phyloP scores from a whole-genome alignment of 129 eudicot genomes.

The Solidago caesia region DNA sequence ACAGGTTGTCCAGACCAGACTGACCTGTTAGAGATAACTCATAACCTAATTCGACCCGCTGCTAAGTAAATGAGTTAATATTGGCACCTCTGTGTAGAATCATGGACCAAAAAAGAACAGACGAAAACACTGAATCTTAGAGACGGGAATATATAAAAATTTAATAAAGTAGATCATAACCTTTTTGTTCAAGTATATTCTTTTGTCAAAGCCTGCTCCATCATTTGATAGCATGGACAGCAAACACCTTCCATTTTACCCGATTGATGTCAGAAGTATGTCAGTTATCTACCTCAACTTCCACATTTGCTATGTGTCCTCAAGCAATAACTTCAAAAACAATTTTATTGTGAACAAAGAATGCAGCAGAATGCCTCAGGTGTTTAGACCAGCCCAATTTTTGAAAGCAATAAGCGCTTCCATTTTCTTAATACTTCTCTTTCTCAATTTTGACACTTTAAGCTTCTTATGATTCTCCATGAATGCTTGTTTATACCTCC shows the following conservation, averaged over 20 bases:
- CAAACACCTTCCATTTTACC: background rate
- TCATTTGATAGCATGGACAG: background rate
- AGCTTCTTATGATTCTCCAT: conserved; percentile 97
- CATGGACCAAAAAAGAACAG: conserved; percentile 6
- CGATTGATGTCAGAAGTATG: background rate
- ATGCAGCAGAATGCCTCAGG: conserved; percentile 25
- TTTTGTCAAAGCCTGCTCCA: background rate
- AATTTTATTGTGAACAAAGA: background rate
- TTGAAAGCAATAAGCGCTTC: conserved; percentile 86
- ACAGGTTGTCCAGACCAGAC: background rate
- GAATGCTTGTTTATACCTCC: conserved; percentile 96
- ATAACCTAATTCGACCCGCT: background rate
- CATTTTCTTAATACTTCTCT: conserved; percentile 70
- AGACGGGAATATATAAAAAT: conserved; percentile 4
- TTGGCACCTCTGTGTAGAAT: background rate
- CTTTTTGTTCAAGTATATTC: background rate
- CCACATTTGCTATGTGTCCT: background rate
- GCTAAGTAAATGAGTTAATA: background rate
- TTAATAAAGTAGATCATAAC: conserved; percentile 6
- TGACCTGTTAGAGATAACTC: background rate
- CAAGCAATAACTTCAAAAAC: background rate
- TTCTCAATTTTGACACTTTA: conserved; percentile 65
- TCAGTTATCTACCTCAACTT: conserved; percentile 12
- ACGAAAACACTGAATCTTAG: conserved; percentile 6
- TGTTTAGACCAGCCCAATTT: conserved; percentile 86